Evolutionary conservation across 495 filamentous ascomycete species (phyloP).

Genomic region (Tuber aestivum): DNA sequence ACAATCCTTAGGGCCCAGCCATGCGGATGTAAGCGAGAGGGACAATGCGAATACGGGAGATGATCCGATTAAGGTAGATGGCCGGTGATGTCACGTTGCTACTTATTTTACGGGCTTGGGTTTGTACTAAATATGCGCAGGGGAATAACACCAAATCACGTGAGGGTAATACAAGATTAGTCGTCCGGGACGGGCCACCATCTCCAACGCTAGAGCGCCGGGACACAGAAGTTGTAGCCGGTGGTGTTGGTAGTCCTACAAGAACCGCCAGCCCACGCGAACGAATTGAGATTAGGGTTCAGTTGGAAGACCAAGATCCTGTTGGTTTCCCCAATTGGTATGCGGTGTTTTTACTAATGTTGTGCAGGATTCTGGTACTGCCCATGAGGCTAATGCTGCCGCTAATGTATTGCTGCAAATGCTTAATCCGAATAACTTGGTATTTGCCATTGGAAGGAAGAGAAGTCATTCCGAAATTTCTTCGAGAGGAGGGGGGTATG

Average conservation of each 20-base stretch:
- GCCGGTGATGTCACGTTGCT: constrained; percentile 1
- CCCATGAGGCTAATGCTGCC: background rate
- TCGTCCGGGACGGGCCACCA: background rate
- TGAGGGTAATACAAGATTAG: constrained; percentile 1
- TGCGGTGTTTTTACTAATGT: background rate
- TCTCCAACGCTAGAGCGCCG: background rate
- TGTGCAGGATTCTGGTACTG: background rate
- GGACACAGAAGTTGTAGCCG: background rate
- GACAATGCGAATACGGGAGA: background rate
- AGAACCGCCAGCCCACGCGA: background rate
- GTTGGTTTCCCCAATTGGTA: background rate
- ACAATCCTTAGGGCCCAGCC: background rate
- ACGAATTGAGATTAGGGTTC: background rate
- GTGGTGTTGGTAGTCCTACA: background rate
- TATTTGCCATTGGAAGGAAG: constrained; percentile 11
- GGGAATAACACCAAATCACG: constrained; percentile 1
- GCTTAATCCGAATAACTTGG: background rate
- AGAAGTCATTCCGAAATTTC: constrained; percentile 28
- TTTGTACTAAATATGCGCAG: background rate
- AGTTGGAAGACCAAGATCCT: background rate
- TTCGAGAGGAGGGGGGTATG: constrained; percentile 19
- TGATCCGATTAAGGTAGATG: background rate
- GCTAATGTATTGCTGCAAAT: background rate
- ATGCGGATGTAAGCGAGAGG: background rate
- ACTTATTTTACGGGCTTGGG: background rate